Evolutionary conservation across 306 rosid species (phyloP).

Genomic region (Cyamopsis tetragonoloba): DNA sequence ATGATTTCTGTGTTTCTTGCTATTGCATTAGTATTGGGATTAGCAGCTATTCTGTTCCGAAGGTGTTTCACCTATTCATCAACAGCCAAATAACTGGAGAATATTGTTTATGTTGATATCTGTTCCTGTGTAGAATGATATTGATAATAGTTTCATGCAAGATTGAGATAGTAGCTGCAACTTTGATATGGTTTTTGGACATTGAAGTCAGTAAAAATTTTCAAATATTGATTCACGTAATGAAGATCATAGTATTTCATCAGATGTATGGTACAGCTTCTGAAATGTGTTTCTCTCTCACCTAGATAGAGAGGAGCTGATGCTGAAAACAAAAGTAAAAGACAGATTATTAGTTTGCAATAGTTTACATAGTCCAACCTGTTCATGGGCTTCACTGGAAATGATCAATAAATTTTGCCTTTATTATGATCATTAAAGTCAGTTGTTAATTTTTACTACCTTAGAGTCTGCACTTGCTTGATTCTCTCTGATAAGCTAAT

Average conservation of each 20-base stretch:
- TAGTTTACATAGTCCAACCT: neutral
- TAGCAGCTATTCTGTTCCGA: constrained; percentile 5
- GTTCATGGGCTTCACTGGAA: neutral
- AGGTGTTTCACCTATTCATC: constrained; percentile 12
- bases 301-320: neutral
- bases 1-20: constrained; percentile 13
- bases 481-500: constrained; percentile 7
- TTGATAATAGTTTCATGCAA: neutral
- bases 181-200: neutral
- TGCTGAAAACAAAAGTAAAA: neutral
- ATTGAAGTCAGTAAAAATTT: neutral
- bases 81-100: neutral
- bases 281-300: neutral
- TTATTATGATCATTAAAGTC: neutral
- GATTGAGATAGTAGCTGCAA: neutral
- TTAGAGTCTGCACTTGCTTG: constrained; percentile 3
- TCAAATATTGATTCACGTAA: neutral
- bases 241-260: constrained; percentile 11
- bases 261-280: neutral
- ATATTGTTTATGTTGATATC: neutral
- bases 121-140: neutral
- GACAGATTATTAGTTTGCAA: constrained; percentile 4
- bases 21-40: neutral
- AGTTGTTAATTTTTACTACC: neutral
- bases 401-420: neutral